phyloP scores from a whole-genome alignment of 768 basidiomycete genomes.

The Calvatia gigantea region DNA sequence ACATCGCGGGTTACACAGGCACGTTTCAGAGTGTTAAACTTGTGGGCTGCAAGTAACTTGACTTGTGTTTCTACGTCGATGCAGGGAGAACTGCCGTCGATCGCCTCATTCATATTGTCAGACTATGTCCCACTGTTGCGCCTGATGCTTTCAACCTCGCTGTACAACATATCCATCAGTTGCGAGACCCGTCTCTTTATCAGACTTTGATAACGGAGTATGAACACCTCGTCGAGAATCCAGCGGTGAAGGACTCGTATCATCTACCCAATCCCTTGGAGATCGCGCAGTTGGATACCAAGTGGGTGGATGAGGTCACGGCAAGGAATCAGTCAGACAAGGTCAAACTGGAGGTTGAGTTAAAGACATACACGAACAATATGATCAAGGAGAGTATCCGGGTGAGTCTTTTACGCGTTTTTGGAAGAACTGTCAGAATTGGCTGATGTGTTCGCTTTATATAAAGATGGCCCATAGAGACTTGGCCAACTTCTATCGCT shows the following conservation, averaged over 20 bases:
- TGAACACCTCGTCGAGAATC: conserved; percentile 36
- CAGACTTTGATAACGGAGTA: conserved; percentile 51
- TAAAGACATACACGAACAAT: conserved; percentile 93
- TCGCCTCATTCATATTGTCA: conserved; percentile 66
- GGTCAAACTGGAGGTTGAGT: conserved; percentile 86
- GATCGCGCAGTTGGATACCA: conserved; percentile 52
- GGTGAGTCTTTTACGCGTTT: conserved; percentile 39
- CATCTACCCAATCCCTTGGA: conserved; percentile 44
- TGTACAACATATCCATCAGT: conserved; percentile 57
- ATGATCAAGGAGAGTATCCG: conserved; percentile 99
- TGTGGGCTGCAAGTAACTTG: too few relatives aligned
- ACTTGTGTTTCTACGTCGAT: neutral
- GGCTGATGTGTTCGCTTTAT: neutral
- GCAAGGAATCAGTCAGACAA: conserved; percentile 69
- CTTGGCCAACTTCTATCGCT: conserved; percentile 74
- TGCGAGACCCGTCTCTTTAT: conserved; percentile 66
- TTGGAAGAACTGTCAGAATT: neutral
- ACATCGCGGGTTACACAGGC: conserved; percentile 78
- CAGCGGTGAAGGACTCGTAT: conserved; percentile 20
- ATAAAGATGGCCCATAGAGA: conserved; percentile 87
- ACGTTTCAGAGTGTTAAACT: conserved; percentile 6
- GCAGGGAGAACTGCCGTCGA: conserved; percentile 75
- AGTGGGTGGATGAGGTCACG: conserved; percentile 70
- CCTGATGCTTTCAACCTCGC: conserved; percentile 70
- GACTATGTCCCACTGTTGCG: conserved; percentile 63